Evolutionary conservation across 2,329 filamentous ascomycete genomes (phyloP).

Genomic region (Trichoderma sp.): DNA sequence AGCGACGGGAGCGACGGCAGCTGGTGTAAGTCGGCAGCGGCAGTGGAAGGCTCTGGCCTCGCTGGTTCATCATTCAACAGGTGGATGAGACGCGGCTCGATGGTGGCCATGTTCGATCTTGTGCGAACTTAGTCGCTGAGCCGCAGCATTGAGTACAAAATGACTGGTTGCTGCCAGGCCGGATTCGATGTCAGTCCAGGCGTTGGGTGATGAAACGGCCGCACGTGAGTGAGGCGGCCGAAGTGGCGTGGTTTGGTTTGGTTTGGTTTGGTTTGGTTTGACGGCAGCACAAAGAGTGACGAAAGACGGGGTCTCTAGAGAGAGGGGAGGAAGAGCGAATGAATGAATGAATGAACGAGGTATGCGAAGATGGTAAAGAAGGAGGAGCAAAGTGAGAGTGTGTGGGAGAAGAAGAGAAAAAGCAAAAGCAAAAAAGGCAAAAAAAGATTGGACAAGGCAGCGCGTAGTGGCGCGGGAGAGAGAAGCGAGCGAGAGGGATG

Average conservation of each 20-base stretch:
- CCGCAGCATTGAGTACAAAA: slow-evolving; percentile 37
- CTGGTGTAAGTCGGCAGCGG: slow-evolving; percentile 41
- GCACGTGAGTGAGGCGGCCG: background rate
- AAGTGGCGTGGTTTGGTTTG: background rate
- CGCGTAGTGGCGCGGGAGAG: background rate
- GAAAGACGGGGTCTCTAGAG: background rate
- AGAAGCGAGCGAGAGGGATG: background rate
- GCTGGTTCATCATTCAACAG: slow-evolving; percentile 60
- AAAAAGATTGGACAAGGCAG: background rate
- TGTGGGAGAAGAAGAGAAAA: background rate
- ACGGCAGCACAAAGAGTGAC: slow-evolving; percentile 8
- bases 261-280: too few species aligned
- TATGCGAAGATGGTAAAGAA: background rate
- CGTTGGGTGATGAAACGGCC: background rate
- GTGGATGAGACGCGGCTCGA: slow-evolving; percentile 69
- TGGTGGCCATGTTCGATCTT: slow-evolving; percentile 62
- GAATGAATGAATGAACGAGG: background rate
- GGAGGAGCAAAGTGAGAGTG: slow-evolving; percentile 27
- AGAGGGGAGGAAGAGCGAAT: background rate
- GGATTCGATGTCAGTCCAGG: background rate
- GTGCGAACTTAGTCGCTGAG: slow-evolving; percentile 36
- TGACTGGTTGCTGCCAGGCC: background rate
- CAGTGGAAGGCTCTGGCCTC: slow-evolving; percentile 52
- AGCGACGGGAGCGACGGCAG: slow-evolving; percentile 56
- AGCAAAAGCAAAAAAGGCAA: background rate